phyloP scores from a whole-genome alignment of 768 basidiomycete genomes.

The Boletellus sp. region DNA sequence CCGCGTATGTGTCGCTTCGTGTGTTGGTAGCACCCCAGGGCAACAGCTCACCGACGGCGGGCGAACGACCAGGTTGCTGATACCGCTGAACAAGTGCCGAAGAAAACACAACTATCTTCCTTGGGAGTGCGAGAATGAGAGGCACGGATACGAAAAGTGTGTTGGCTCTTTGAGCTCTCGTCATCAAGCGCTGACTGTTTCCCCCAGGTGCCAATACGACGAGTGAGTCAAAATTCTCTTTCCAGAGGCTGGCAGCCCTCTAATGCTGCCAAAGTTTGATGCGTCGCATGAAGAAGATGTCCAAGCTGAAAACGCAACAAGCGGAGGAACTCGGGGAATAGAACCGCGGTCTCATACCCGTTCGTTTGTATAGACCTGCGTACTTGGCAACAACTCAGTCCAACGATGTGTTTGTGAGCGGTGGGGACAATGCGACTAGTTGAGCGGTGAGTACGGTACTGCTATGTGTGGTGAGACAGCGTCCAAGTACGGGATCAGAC shows the following conservation, averaged over 20 bases:
- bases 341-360: constrained; percentile 17
- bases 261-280: constrained; percentile 55
- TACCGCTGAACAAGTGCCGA: constrained; percentile 86
- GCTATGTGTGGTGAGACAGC: neutral
- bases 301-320: constrained; percentile 60
- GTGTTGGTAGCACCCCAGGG: neutral
- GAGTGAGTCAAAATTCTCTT: constrained; percentile 62
- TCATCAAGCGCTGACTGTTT: constrained; percentile 6
- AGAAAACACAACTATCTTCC: constrained; percentile 72
- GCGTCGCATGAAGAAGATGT: constrained; percentile 81
- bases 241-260: neutral
- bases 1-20: constrained; percentile 58
- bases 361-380: constrained; percentile 10
- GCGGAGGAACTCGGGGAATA: constrained; percentile 37
- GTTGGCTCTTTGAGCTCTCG: constrained; percentile 16
- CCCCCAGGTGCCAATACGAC: constrained; percentile 83
- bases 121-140: constrained; percentile 93
- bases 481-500: constrained; percentile 24
- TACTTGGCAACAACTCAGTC: neutral
- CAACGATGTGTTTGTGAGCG: constrained; percentile 9
- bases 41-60: neutral
- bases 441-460: constrained; percentile 5
- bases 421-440: constrained; percentile 15
- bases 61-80: constrained; percentile 55
- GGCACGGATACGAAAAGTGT: constrained; percentile 82